Evolutionary conservation across 331 rosid genomes (phyloP).

Genomic region (Cucumis variabilis): DNA sequence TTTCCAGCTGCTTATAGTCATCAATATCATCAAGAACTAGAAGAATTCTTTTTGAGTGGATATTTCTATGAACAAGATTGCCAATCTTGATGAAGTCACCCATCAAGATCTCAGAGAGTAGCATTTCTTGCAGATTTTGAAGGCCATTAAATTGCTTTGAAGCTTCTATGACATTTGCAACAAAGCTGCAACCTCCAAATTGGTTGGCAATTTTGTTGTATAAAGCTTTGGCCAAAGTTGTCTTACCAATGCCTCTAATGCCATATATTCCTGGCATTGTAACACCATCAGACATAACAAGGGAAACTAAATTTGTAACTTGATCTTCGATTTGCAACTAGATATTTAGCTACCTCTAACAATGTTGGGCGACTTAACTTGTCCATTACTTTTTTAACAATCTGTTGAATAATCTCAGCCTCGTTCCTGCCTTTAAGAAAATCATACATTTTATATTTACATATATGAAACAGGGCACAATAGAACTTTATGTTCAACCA

Average conservation of each 20-base stretch:
- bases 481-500: no score
- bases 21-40: constrained; percentile 26
- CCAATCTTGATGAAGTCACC: background rate
- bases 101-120: constrained; percentile 2
- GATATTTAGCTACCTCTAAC: background rate
- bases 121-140: background rate
- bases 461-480: no score
- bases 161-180: no score
- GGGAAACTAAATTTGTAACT: background rate
- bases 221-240: constrained; percentile 17
- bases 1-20: no score
- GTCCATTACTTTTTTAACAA: background rate
- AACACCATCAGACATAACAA: background rate
- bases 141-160: constrained; percentile 1
- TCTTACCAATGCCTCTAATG: constrained; percentile 21
- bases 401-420: background rate
- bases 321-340: constrained; percentile 12
- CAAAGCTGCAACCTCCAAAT: background rate
- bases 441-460: no score
- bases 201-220: background rate
- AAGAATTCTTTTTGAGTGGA: background rate
- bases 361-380: no score
- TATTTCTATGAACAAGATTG: background rate
- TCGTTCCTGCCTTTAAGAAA: background rate
- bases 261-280: constrained; percentile 26